Percentiles rank a stretch among this genome's conserved stretches.
These are phyloP conservation scores for Galerina marginata DNA, from an alignment of 768 basidiomycete genomes.

Conservation along the genomic window DNA sequence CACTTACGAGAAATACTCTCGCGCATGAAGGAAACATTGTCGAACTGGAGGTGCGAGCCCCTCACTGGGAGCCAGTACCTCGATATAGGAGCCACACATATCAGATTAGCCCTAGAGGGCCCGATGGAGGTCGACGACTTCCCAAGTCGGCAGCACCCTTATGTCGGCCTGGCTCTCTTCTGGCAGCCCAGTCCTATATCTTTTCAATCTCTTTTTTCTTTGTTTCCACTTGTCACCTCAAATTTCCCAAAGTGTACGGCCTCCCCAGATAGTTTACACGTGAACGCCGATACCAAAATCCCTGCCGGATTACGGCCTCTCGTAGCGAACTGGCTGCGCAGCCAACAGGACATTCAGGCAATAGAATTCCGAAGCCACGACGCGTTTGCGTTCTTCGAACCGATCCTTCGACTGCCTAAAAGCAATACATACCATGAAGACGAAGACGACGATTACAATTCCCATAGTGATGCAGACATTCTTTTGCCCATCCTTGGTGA, in stretches of 20 bases:
- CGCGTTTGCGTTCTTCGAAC: slow-evolving; percentile 8
- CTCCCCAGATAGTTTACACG: background rate
- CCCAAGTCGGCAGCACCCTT: slow-evolving; percentile 2
- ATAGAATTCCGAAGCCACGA: slow-evolving; percentile 14
- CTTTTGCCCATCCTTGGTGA: slow-evolving; percentile 15
- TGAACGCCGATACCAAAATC: background rate
- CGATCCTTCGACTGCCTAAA: background rate
- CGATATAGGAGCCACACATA: slow-evolving; percentile 17
- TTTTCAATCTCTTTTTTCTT: background rate
- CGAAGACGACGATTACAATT: background rate
- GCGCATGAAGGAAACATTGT: slow-evolving; percentile 9
- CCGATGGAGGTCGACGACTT: background rate
- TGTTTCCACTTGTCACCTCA: background rate
- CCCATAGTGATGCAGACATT: background rate
- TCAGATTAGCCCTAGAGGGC: slow-evolving; percentile 17
- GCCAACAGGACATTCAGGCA: background rate
- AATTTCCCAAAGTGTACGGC: background rate
- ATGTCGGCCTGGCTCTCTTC: slow-evolving; percentile 17
- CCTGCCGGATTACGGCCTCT: background rate
- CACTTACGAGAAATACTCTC: slow-evolving; percentile 16
- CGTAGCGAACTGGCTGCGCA: background rate
- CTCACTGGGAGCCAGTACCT: slow-evolving; percentile 22
- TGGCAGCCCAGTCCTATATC: slow-evolving; percentile 6
- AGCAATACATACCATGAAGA: background rate
- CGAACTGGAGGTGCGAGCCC: slow-evolving; percentile 22